Evolutionary conservation across 805 yeast genomes (phyloP).

Genomic region (Brettanomyces anomalus): DNA sequence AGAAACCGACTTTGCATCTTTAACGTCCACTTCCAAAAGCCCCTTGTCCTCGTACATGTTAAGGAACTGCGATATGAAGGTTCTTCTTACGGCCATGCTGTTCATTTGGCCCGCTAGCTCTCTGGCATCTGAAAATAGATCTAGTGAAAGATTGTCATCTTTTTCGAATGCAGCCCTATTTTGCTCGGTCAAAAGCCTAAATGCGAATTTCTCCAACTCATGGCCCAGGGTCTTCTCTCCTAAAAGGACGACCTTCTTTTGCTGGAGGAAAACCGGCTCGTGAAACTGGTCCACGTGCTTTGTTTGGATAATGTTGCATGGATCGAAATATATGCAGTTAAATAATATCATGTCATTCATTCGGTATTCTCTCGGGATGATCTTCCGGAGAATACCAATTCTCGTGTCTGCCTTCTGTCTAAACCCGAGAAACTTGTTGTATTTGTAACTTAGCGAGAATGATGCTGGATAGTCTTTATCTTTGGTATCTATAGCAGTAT

Average conservation of each 20-base stretch:
- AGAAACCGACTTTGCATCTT: background rate
- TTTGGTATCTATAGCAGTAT: background rate
- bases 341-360: constrained; percentile 14
- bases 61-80: constrained; percentile 17
- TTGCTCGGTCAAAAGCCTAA: background rate
- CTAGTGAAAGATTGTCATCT: background rate
- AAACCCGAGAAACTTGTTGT: constrained; percentile 9
- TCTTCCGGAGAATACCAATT: constrained; percentile 11
- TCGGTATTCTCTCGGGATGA: constrained; percentile 17
- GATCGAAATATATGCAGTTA: constrained; percentile 14
- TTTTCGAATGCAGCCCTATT: background rate
- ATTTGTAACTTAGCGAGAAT: constrained; percentile 5
- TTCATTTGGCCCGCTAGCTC: constrained; percentile 3
- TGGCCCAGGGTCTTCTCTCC: constrained; percentile 7
- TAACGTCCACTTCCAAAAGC: background rate
- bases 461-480: background rate
- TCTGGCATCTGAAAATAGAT: constrained; percentile 4
- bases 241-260: constrained; percentile 5
- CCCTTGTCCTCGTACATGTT: constrained; percentile 4
- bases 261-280: constrained; percentile 6
- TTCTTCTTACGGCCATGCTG: constrained; percentile 6
- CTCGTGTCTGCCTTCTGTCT: constrained; percentile 17
- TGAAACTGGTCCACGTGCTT: constrained; percentile 6
- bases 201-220: constrained; percentile 1
- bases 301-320: constrained; percentile 3